phyloP scores from a whole-genome alignment of 768 basidiomycete species.

The Cubamyces sp. region DNA sequence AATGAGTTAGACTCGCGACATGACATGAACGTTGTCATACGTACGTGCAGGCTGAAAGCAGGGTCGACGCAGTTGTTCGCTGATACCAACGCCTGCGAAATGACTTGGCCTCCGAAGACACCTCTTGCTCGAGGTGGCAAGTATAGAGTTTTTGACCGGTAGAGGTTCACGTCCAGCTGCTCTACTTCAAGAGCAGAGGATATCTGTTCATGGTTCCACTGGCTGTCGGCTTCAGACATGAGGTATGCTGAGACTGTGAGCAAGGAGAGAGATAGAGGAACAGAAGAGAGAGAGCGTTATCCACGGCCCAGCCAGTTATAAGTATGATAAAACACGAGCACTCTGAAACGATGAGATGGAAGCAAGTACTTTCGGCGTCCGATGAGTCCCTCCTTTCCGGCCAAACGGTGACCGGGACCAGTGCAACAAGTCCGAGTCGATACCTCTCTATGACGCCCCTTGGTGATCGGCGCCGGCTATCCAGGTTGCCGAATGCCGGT shows the following conservation, averaged over 20 bases:
- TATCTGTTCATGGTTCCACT: constrained; percentile 68
- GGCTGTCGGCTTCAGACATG: constrained; percentile 37
- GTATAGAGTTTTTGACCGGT: constrained; percentile 75
- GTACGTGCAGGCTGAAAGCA: constrained; percentile 71
- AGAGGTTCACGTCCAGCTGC: constrained; percentile 74
- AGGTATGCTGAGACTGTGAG: not conserved
- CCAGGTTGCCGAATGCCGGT: not conserved
- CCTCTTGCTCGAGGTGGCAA: constrained; percentile 65
- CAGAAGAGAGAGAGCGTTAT: not conserved
- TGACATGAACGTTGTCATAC: constrained; percentile 32
- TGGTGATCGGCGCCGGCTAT: constrained; percentile 11
- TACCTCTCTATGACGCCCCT: not conserved
- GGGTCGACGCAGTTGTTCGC: constrained; percentile 77
- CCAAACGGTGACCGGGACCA: no score
- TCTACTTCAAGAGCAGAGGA: constrained; percentile 80
- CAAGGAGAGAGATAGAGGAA: not conserved
- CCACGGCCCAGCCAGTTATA: no score
- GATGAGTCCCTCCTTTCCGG: no score
- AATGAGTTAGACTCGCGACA: not conserved
- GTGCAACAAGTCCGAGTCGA: not conserved
- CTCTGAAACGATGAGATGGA: no score
- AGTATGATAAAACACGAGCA: no score
- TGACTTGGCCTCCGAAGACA: constrained; percentile 88
- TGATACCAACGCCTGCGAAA: constrained; percentile 82
- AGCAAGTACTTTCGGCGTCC: no score